Evolutionary conservation across 352 stramenopile species (phyloP), one percentile per base, ranked within the genome.

Genomic region (Lagenidium giganteum): DNA sequence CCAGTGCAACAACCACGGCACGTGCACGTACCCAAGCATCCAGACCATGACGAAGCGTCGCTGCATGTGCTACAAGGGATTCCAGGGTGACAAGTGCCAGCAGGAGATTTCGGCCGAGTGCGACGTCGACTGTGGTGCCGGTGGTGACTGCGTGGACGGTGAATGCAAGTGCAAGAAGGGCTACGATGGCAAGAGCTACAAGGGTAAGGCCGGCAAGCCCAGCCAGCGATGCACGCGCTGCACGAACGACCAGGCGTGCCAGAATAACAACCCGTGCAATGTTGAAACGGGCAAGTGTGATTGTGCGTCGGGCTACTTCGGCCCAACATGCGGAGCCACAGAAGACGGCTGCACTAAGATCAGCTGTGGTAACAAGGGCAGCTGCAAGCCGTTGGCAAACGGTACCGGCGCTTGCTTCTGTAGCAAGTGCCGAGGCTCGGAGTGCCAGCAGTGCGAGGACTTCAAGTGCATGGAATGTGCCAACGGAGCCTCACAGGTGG

Each of bases 1-100:
- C 31, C 60, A 70, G 24, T 84, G 71, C 64, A 83, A 70, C 22
- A 72, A 87, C 56, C 75, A 84, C 39, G 75, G 75, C 17, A 87
- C 75, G 5, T 87, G 75, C 58, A 79, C 75, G 43, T 87, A 87
- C 67, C 67, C 71, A 39, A 70, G 52, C 33, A 75, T 73, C 35
- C 67, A 71, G 51, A 77, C 66, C 34, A 82, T 84, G 42, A 70
- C 34, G 32, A 79, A 68, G 35, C 69, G 71, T 22, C 57, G 23
- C 13, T 87, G 72, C 52, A 53, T 53, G 44, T 83, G 70, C 44
- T 79, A 83, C 51, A 48, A 57, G 17, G 70, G 70, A 2, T 83
- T 64, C 26, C 49, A 64, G 12, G 70, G 67, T 5, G 42, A 59
- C 40, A 75, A 77, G 42, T 87, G 72, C 41, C 56, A 80, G 42